Percentiles rank a stretch among this genome's conserved stretches.
Evolutionary conservation across 202 grass and related monocot species (phyloP).

Genomic region (Hordeum pubiflorum): DNA sequence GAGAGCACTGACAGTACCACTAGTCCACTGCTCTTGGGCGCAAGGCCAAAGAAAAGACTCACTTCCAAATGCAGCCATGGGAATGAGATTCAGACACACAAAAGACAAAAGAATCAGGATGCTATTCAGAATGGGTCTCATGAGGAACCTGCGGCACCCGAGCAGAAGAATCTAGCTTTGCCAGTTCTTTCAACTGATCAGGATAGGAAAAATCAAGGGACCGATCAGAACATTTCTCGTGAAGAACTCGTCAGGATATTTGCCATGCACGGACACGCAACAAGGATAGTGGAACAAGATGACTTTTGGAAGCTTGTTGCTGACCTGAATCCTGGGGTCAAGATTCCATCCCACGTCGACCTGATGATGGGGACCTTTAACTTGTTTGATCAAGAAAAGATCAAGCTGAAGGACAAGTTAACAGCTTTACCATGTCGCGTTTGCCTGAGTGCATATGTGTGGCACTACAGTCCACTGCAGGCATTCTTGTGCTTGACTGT

Average conservation of each 20-base stretch:
- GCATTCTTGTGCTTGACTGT: constrained; percentile 30
- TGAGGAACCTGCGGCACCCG: not conserved
- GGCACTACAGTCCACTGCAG: constrained; percentile 17
- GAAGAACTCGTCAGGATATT: constrained; percentile 19
- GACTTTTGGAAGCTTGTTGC: constrained; percentile 18
- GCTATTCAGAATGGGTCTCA: not conserved
- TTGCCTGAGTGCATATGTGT: constrained; percentile 27
- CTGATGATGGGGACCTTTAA: not conserved
- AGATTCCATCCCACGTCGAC: not conserved
- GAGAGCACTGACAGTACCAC: not conserved
- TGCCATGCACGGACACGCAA: constrained; percentile 16
- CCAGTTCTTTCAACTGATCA: not conserved
- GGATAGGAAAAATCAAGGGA: not conserved
- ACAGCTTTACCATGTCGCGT: not conserved
- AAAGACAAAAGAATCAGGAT: not conserved
- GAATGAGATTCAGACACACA: not conserved
- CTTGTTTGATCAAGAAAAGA: constrained; percentile 19
- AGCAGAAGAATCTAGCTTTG: not conserved
- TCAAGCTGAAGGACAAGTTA: constrained; percentile 22
- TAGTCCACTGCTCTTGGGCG: not conserved
- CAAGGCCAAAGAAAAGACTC: constrained; percentile 3
- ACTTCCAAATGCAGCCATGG: not conserved
- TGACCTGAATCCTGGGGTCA: constrained; percentile 19
- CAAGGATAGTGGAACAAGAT: constrained; percentile 17
- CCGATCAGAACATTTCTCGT: not conserved